Conservation (phyloP, 257 asterid species). For the Solanum okadae region DNA sequence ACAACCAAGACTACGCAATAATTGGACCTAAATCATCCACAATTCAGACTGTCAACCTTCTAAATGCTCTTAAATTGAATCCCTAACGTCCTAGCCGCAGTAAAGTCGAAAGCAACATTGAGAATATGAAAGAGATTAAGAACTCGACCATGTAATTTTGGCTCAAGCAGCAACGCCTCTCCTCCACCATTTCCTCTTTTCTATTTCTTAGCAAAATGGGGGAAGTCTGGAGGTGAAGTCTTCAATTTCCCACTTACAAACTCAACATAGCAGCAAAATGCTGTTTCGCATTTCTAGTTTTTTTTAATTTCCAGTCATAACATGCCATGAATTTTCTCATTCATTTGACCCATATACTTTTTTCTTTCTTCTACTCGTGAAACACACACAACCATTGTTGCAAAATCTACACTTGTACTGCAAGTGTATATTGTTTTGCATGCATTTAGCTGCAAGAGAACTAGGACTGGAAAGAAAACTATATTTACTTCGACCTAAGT, state of each 20-base stretch:
- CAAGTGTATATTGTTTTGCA: background rate
- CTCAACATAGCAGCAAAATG: background rate
- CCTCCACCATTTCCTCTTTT: background rate
- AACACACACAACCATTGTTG: background rate
- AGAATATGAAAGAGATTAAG: background rate
- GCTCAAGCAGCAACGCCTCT: background rate
- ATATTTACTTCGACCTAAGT: background rate
- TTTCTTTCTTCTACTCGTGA: background rate
- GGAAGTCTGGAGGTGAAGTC: background rate
- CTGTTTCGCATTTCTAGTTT: background rate
- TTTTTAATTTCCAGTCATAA: background rate
- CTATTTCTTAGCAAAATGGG: background rate
- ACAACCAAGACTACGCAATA: background rate
- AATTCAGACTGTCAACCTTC: background rate
- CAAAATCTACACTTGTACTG: background rate
- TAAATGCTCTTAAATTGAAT: background rate
- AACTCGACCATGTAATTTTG: background rate
- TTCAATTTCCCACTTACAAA: background rate
- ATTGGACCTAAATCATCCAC: background rate
- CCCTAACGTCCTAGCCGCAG: background rate
- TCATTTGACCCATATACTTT: background rate
- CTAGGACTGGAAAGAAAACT: background rate
- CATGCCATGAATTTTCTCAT: background rate
- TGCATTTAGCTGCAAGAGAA: background rate
- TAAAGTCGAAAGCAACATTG: background rate